These are phyloP conservation scores for Aspergillus cristatus DNA, from an alignment of 495 filamentous ascomycete species.

Conservation along the genomic window DNA sequence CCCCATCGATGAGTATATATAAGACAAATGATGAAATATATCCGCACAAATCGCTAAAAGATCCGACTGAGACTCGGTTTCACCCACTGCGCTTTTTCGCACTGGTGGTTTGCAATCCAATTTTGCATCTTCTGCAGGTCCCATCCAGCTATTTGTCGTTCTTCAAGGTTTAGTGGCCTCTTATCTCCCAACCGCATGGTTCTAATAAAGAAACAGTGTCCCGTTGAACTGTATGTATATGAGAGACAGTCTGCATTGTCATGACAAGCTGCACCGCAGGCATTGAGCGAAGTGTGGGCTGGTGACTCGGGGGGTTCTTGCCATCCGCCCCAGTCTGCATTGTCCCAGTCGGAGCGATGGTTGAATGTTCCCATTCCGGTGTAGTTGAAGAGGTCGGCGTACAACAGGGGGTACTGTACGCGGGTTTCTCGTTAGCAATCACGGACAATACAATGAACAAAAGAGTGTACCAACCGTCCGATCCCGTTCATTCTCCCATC, in stretches of 20 bases:
- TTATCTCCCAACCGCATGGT: slow-evolving; percentile 18
- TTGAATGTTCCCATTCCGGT: slow-evolving; percentile 9
- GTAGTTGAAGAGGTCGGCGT: slow-evolving; percentile 23
- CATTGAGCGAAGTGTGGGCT: slow-evolving; percentile 16
- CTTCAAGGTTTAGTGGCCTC: slow-evolving; percentile 3
- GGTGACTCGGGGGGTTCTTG: slow-evolving; percentile 15
- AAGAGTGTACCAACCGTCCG: slow-evolving; percentile 11
- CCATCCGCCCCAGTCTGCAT: slow-evolving; percentile 21
- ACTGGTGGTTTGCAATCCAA: slow-evolving; percentile 12
- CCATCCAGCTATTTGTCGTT: slow-evolving; percentile 22
- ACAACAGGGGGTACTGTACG: slow-evolving; percentile 18
- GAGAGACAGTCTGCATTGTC: slow-evolving; percentile 17
- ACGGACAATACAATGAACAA: too few relatives aligned
- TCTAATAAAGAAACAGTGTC: slow-evolving; percentile 18
- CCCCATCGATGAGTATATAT: too few relatives aligned
- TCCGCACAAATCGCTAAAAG: too few relatives aligned
- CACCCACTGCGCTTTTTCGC: slow-evolving; percentile 17
- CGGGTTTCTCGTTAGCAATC: too few relatives aligned
- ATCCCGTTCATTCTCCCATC: slow-evolving; percentile 18
- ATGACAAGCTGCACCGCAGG: slow-evolving; percentile 20
- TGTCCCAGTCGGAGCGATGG: slow-evolving; percentile 24
- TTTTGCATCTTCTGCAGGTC: slow-evolving; percentile 20
- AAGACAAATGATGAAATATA: too few relatives aligned
- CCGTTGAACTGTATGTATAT: slow-evolving; percentile 19
- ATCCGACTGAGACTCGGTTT: slow-evolving; percentile 23